Base-by-base conservation (phyloP, 176 grass and related monocot genomes). In the Dactylis glomerata region DNA sequence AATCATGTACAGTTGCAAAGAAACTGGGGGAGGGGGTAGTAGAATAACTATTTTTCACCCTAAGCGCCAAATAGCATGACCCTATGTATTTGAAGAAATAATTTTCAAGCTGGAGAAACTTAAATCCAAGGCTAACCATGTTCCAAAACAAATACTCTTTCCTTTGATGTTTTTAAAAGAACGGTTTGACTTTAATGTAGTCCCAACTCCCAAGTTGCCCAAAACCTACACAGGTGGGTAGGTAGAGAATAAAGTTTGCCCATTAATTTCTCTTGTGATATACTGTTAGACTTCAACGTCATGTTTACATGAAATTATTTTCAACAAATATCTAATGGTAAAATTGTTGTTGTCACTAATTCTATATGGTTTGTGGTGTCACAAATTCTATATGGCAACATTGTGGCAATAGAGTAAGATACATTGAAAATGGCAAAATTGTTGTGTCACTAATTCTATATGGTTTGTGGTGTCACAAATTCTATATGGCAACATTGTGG, bases 371-470 rank as follows among this genome's bases (percentile, higher is more conserved):
- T 32, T 55, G 68, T 14, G 34, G 27, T 17, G 30, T 37, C 32
- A 24, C 22, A 56, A 54, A 75, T 11, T 73, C 24, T 70, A 45
- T 73, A 28, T n/a, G 31, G 33, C 56, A 26, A 58, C 11, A 56
- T 70, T 75, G 73, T 84, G 71, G 63, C 40, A 68, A 76, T 31
- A 86, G 67, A 22, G 66, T 23, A 61, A 76, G 81, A 59, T 34
- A 76, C 64, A 68, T 40, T 83, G 75, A 82, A 64, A 50, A n/a
- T n/a, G 5, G 34, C 34, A 42, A 16, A 2, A 78, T 78, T 27
- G 72, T 42, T 61, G 32, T 28, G 36, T 75, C 46, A 33, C 72
- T 75, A 47, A 73, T 8, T 69, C 22, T 66, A 40, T 45, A 12
- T 44, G 42, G 27, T 46, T 32, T 55, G 68, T 14, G 34, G 27